Percentiles rank a stretch among this genome's conserved stretches.
phyloP scores from a whole-genome alignment of 169 alveolate genomes.

The Theileria sp. region DNA sequence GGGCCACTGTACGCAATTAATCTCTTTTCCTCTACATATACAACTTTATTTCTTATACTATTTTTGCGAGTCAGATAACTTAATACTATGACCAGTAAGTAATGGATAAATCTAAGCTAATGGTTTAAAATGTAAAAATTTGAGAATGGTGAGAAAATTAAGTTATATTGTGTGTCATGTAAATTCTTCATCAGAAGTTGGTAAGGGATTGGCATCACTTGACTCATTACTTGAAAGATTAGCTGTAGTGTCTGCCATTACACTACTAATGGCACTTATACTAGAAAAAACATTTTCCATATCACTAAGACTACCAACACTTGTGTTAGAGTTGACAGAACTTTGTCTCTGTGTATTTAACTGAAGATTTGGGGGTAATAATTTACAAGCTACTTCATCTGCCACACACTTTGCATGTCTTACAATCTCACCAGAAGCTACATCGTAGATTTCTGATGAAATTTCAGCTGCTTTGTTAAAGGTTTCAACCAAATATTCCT shows the following conservation, averaged over 20 bases:
- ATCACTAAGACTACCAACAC: background rate
- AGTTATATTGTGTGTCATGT: background rate
- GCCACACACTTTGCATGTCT: slow-evolving; percentile 17
- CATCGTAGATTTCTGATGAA: slow-evolving; percentile 20
- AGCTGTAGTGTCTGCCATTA: background rate
- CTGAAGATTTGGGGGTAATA: background rate
- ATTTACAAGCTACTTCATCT: background rate
- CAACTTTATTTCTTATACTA: background rate
- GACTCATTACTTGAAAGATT: background rate
- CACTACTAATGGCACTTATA: background rate
- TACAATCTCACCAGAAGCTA: slow-evolving; percentile 33
- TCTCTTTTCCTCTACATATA: background rate
- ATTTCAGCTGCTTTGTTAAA: slow-evolving; percentile 9
- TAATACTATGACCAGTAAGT: too few species aligned
- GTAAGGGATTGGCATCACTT: background rate
- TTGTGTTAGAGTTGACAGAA: background rate
- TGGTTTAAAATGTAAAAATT: too few species aligned
- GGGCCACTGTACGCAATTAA: slow-evolving; percentile 20
- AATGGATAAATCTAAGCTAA: too few species aligned
- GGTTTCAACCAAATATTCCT: background rate
- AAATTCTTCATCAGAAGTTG: background rate
- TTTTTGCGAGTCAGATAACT: too few species aligned
- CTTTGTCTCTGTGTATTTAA: background rate
- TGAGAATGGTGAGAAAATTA: too few species aligned
- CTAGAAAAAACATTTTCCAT: background rate